A percentile compares a stretch with the other conserved stretches of the same genome.
These are phyloP conservation scores for Panicum virgatum DNA, from an alignment of 202 grass and related monocot species.

Conservation along the genomic window DNA sequence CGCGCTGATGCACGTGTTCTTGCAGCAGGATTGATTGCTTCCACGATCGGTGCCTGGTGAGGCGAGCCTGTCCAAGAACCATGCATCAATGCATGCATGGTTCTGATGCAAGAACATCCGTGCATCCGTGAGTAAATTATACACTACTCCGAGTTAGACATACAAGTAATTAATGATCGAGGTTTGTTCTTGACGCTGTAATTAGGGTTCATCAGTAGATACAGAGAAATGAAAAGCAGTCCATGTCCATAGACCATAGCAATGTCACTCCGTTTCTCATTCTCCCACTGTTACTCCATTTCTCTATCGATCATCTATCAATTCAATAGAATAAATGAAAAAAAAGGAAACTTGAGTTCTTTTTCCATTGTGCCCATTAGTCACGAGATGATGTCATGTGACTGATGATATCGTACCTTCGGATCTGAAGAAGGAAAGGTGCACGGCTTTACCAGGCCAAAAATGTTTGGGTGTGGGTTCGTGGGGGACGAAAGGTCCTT, in stretches of 20 bases:
- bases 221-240: slow-evolving; percentile 2
- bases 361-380: background rate
- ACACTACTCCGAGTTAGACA: background rate
- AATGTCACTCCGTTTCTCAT: background rate
- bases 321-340: background rate
- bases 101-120: background rate
- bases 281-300: background rate
- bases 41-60: too few relatives aligned
- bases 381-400: background rate
- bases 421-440: slow-evolving; percentile 27
- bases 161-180: background rate
- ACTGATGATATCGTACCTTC: background rate
- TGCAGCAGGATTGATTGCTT: background rate
- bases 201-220: slow-evolving; percentile 5
- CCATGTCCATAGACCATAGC: background rate
- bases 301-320: background rate
- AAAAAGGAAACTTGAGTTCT: background rate
- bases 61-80: background rate
- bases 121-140: slow-evolving; percentile 13
- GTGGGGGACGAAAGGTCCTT: slow-evolving; percentile 1
- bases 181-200: slow-evolving; percentile 15
- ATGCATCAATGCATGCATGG: background rate
- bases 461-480: slow-evolving; percentile 22
- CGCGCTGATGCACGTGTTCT: background rate
- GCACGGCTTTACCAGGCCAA: background rate